Evolutionary conservation across 352 stramenopile genomes (phyloP).

Genomic region (Phytophthora rubi): DNA sequence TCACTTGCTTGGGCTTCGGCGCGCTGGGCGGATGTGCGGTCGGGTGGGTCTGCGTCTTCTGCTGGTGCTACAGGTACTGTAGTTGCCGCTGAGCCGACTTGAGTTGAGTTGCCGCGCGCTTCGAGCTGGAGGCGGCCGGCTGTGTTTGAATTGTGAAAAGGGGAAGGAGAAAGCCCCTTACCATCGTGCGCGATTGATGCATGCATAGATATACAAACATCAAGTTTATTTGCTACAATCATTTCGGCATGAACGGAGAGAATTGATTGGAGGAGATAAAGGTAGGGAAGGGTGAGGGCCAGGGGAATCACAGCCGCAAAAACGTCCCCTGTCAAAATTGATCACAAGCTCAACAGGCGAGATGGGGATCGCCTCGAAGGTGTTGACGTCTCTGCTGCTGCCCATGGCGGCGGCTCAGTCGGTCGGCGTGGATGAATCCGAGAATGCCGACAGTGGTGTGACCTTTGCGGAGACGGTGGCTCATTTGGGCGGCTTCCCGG

Average conservation of each 20-base stretch:
- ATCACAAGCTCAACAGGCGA: slow-evolving; percentile 26
- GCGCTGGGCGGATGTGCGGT: no score
- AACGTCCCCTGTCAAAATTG: slow-evolving; percentile 17
- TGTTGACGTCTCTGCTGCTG: background rate
- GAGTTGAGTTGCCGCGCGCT: slow-evolving; percentile 23
- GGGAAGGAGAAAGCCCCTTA: slow-evolving; percentile 34
- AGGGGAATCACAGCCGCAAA: slow-evolving; percentile 43
- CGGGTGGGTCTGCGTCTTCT: slow-evolving; percentile 21
- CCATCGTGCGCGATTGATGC: slow-evolving; percentile 2
- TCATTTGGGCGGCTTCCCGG: slow-evolving; percentile 41
- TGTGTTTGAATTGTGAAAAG: slow-evolving; percentile 31
- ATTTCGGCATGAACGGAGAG: slow-evolving; percentile 17
- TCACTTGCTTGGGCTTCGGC: no score
- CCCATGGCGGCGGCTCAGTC: slow-evolving; percentile 1
- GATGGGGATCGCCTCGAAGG: slow-evolving; percentile 17
- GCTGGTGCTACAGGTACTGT: slow-evolving; percentile 12
- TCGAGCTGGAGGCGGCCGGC: slow-evolving; percentile 10
- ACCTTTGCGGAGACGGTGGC: slow-evolving; percentile 56
- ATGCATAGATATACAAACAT: slow-evolving; percentile 4
- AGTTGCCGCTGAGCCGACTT: background rate
- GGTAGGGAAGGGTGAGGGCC: slow-evolving; percentile 57
- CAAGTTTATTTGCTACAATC: slow-evolving; percentile 2
- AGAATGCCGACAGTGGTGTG: slow-evolving; percentile 12
- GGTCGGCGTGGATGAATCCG: background rate
- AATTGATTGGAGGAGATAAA: slow-evolving; percentile 61